Base-by-base conservation (phyloP, 352 stramenopile genomes). In the Globisporangium camurandrum region DNA sequence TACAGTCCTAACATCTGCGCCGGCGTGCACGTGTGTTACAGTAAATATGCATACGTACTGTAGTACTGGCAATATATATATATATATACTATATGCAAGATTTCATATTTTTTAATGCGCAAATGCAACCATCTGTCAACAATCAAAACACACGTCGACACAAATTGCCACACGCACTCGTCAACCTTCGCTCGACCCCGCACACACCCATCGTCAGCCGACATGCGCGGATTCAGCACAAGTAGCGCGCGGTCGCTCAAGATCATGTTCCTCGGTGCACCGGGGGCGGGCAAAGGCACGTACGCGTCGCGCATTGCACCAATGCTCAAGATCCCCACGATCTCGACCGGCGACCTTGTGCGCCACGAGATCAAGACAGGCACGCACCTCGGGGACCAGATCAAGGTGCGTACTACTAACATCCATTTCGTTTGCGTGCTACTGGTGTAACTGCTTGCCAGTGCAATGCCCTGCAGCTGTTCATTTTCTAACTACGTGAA, bases 211-310 rank as follows among this genome's bases (percentile, higher is more conserved):
- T n/a, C n/a, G n/a, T n/a, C n/a, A n/a, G n/a, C n/a, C n/a, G n/a
- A n/a, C n/a, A 55, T 56, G 49, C 49, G 49, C 39, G 39, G 22
- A 30, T 56, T 56, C 36, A 62, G 40, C 55, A 55, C 56, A n/a
- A 37, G 54, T 47, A 66, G 57, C 14, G 37, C 16, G 8, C 20
- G 40, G 28, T 69, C 75, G 57, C 66, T 88, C 48, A 85, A 82
- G 57, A 84, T 96, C 66, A 93, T 96, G 82, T 95, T 96, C 56
- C 78, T 96, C 4, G 87, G 87, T 10, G 82, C 87, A 34, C 87
- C 87, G 0, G 87, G 87, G 47, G 84, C 86, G 3, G 87, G 87
- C 57, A 96, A 96, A 67, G 87, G 87, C 57, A 96, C 87, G 40
- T 96, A 95, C 57, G 84, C 86, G 26, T 80, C 69, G 37, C 82